phyloP scores from a whole-genome alignment of 768 basidiomycete species.

The Lactarius pseudohatsudake region DNA sequence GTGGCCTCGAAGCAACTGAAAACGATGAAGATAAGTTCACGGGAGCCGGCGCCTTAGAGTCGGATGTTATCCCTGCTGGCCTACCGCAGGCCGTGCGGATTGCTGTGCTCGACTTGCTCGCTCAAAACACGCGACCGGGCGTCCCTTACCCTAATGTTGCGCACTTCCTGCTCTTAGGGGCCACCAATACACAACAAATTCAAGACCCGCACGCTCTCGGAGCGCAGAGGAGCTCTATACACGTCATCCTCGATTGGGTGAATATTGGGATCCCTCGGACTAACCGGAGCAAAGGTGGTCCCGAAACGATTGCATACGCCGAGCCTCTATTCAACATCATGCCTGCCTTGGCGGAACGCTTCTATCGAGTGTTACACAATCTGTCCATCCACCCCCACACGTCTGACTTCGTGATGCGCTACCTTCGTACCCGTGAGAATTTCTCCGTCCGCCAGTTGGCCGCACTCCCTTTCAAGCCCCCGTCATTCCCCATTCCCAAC shows the following conservation, averaged over 20 bases:
- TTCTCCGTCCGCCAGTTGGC: constrained; percentile 88
- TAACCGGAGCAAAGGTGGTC: constrained; percentile 45
- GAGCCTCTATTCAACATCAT: constrained; percentile 61
- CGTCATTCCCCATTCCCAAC: constrained; percentile 49
- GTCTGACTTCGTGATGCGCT: constrained; percentile 77
- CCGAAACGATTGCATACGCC: constrained; percentile 33
- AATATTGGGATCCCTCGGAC: constrained; percentile 68
- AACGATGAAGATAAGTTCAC: constrained; percentile 58
- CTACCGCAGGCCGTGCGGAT: constrained; percentile 70
- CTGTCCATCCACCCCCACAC: constrained; percentile 86
- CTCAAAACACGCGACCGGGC: constrained; percentile 66
- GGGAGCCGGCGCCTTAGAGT: constrained; percentile 71
- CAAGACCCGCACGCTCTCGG: constrained; percentile 79
- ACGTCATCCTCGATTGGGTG: constrained; percentile 76
- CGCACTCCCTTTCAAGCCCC: constrained; percentile 64
- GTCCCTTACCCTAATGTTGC: constrained; percentile 77
- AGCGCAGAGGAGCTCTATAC: constrained; percentile 68
- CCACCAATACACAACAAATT: constrained; percentile 60
- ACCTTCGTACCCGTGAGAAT: constrained; percentile 83
- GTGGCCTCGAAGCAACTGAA: constrained; percentile 62
- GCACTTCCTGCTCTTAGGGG: constrained; percentile 81
- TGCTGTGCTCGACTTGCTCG: constrained; percentile 78
- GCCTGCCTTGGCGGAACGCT: constrained; percentile 81
- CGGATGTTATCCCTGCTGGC: constrained; percentile 45
- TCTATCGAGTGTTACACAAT: constrained; percentile 80